Conservation (phyloP, 352 stramenopile genomes). For the Phytopythium oedochilum region DNA sequence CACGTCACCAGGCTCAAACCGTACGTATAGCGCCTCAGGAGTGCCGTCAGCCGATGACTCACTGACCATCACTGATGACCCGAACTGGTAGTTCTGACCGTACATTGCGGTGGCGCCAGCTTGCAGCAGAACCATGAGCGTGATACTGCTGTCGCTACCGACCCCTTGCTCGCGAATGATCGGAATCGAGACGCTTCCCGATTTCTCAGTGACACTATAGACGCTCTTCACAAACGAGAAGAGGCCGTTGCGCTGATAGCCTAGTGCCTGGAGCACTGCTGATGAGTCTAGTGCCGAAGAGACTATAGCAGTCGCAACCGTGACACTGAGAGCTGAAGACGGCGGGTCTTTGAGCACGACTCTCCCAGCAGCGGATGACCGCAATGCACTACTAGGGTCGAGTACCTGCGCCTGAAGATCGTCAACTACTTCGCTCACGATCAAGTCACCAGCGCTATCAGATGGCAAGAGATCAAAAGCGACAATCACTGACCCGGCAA, state of each 20-base stretch:
- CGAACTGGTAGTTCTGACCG: conserved; percentile 33
- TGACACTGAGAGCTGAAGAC: conserved; percentile 22
- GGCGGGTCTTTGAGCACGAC: conserved; percentile 28
- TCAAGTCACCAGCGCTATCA: conserved; percentile 33
- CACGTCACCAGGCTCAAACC: conserved; percentile 44
- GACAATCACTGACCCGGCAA: conserved; percentile 59
- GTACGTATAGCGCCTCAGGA: conserved; percentile 30
- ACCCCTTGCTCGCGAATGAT: conserved; percentile 51
- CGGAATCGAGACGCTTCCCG: conserved; percentile 27
- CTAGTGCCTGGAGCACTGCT: conserved; percentile 32
- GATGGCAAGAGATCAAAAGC: conserved; percentile 55
- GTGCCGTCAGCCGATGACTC: not conserved
- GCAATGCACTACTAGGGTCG: conserved; percentile 33
- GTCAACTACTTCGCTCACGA: conserved; percentile 38
- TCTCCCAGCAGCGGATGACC: conserved; percentile 6
- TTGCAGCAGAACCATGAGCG: conserved; percentile 35
- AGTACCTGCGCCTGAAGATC: conserved; percentile 38
- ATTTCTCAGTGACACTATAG: conserved; percentile 61
- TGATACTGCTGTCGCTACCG: conserved; percentile 20
- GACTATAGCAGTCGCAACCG: conserved; percentile 12
- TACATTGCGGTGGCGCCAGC: conserved; percentile 27
- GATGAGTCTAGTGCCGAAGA: conserved; percentile 10
- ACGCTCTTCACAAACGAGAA: conserved; percentile 52
- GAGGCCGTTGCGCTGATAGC: conserved; percentile 55
- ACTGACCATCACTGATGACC: conserved; percentile 17